Evolutionary conservation across 2,329 filamentous ascomycete genomes (phyloP).

Genomic region (Albophoma yamanashiensis): DNA sequence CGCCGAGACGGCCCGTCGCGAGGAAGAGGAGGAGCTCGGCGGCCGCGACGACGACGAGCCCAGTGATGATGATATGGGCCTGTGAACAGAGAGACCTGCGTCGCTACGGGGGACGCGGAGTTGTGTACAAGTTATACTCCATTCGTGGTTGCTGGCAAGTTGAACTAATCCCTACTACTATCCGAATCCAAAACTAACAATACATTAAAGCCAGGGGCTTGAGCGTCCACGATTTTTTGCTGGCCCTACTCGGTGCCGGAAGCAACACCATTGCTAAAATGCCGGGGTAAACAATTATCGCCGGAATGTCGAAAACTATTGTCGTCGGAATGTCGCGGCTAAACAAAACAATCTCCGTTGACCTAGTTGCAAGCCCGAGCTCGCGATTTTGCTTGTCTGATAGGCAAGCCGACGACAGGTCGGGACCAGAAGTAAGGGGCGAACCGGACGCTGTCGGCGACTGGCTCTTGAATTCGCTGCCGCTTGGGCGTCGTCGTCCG

Average conservation of each 20-base stretch:
- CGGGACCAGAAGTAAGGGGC: not conserved
- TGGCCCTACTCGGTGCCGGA: not conserved
- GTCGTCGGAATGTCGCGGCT: too few relatives aligned
- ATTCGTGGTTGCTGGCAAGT: not conserved
- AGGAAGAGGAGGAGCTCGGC: slow-evolving; percentile 61
- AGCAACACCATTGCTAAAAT: too few relatives aligned
- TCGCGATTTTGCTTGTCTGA: not conserved
- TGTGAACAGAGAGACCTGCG: slow-evolving; percentile 11
- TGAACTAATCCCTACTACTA: not conserved
- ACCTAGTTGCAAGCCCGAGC: not conserved
- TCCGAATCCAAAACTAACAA: not conserved
- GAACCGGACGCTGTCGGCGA: not conserved
- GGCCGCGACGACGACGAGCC: slow-evolving; percentile 53
- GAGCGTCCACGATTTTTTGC: not conserved
- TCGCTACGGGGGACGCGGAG: not conserved
- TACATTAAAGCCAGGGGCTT: not conserved
- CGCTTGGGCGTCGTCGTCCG: not conserved
- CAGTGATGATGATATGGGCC: slow-evolving; percentile 43
- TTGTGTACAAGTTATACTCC: not conserved
- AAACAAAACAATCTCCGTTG: too few relatives aligned
- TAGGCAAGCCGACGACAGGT: not conserved
- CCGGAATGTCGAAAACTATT: too few relatives aligned
- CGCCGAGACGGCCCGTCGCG: slow-evolving; percentile 64
- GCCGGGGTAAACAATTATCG: too few relatives aligned
- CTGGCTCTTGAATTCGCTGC: not conserved